These are phyloP conservation scores for Cystofilobasidium capitatum DNA, from an alignment of 768 basidiomycete genomes.

Conservation along the genomic window DNA sequence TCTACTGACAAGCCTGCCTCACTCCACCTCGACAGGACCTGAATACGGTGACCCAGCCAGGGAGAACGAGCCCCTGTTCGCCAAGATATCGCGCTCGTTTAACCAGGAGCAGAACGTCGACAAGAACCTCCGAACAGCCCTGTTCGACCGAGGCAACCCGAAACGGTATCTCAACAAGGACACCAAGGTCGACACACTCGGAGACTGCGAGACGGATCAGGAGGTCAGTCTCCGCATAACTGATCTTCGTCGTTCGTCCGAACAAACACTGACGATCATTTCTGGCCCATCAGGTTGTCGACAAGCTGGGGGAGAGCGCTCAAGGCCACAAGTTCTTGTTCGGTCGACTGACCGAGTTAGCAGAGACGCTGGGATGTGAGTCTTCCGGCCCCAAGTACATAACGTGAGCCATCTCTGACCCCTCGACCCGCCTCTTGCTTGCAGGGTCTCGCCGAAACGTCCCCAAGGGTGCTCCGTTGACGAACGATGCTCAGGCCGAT, in stretches of 20 bases:
- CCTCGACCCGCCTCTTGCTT: not conserved
- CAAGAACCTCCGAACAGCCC: constrained; percentile 10
- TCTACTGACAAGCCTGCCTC: not conserved
- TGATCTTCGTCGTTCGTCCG: not conserved
- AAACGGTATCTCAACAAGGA: constrained; percentile 1
- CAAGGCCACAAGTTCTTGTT: constrained; percentile 70
- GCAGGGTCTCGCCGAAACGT: constrained; percentile 1
- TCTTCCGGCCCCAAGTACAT: too few species aligned
- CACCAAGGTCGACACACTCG: constrained; percentile 8
- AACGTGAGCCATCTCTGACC: not conserved
- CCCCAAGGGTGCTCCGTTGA: not conserved
- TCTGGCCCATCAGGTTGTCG: constrained; percentile 40
- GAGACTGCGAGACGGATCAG: constrained; percentile 45
- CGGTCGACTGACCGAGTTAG: constrained; percentile 70
- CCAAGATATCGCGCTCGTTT: constrained; percentile 55
- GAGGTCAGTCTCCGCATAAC: constrained; percentile 46
- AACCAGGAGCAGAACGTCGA: constrained; percentile 11
- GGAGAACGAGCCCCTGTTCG: constrained; percentile 80
- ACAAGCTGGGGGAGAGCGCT: constrained; percentile 53
- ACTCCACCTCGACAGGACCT: constrained; percentile 41
- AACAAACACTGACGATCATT: not conserved
- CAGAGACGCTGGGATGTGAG: constrained; percentile 71
- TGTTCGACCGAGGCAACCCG: constrained; percentile 21
- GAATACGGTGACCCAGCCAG: constrained; percentile 79
- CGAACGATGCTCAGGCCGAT: constrained; percentile 32